Base-by-base conservation (phyloP, 768 basidiomycete genomes). In the Boletellus ananiceps region DNA sequence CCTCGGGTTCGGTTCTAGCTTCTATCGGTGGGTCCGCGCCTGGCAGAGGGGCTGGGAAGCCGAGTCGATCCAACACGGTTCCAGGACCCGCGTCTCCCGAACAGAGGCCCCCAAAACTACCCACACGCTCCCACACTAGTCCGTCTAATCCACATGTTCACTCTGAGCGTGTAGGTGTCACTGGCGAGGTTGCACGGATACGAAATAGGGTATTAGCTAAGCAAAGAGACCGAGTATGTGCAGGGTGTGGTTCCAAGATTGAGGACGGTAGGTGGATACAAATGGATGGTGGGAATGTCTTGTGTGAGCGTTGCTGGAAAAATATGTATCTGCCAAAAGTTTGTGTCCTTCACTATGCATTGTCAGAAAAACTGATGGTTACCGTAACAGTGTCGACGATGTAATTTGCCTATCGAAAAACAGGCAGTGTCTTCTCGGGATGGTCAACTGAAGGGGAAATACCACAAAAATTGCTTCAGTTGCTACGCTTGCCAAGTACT, bases 261-360 rank as follows among this genome's bases (percentile, higher is more conserved):
- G 83, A 86, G 33, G 86, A 92, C 63, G 85, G 86, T 55, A 73
- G 87, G 57, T 94, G 84, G 91, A 86, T 90, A 52, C 77, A 74
- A 62, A 83, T 82, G 69, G 91, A 85, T 64, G 78, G 74, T n/a
- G 84, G 80, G 49, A 80, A 70, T 34, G 82, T 92, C 33, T 69
- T 96, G 58, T 96, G 94, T 66, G 94, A 93, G 62, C 70, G 69
- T 59, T 94, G 93, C 66, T 96, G 93, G 93, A 96, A 95, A 75
- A 83, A 88, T 60, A 87, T 94, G 84, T 96, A 95, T 72, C 69
- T 96, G 54, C 93, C 93, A 52, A 93, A 92, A 74, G 90, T 88
- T 54, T 36, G 80, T 42, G 40, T 40, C 44, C 14, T 39, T 21
- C 18, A 2, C 23, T 12, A 16, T n/a, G 40, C 44, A 34, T 40